phyloP scores from a whole-genome alignment of 1,284 basidiomycete genomes.

The Volvariella surrecta region DNA sequence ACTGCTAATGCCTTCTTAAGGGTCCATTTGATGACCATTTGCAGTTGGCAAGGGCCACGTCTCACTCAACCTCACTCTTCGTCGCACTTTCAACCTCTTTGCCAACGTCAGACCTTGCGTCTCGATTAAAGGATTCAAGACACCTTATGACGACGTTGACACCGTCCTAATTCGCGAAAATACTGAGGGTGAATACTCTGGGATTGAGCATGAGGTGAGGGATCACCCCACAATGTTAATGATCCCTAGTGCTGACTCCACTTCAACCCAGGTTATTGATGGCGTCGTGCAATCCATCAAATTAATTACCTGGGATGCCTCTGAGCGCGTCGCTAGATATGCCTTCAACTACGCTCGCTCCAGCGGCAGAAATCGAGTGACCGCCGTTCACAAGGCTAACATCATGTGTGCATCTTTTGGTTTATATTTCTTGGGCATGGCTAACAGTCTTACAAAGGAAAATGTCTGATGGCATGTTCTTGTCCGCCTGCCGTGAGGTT shows the following conservation, averaged over 20 bases:
- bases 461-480: conserved; percentile 99
- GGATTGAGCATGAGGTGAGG: conserved; percentile 92
- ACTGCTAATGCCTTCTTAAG: not conserved
- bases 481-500: conserved; percentile 94
- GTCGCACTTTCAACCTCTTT: conserved; percentile 96
- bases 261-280: conserved; percentile 66
- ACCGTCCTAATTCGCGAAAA: conserved; percentile 99
- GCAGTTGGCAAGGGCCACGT: conserved; percentile 98
- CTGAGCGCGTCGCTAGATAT: conserved; percentile 96
- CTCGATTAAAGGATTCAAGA: conserved; percentile 96
- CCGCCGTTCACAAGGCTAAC: conserved; percentile 99
- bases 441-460: conserved; percentile 48
- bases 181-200: conserved; percentile 99
- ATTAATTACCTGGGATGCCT: conserved; percentile 98
- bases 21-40: conserved; percentile 5
- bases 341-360: conserved; percentile 96
- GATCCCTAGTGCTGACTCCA: not conserved
- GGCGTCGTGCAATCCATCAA: conserved; percentile 99
- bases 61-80: conserved; percentile 94
- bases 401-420: conserved; percentile 92
- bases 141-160: conserved; percentile 97
- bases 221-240: conserved; percentile 4
- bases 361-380: conserved; percentile 86
- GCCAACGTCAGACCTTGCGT: conserved; percentile 97
- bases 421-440: no score